Percentiles rank a stretch among this genome's conserved stretches.
These are phyloP conservation scores for Aureobasidium leucospermi DNA, from an alignment of 2,329 filamentous ascomycete species.

Conservation along the genomic window DNA sequence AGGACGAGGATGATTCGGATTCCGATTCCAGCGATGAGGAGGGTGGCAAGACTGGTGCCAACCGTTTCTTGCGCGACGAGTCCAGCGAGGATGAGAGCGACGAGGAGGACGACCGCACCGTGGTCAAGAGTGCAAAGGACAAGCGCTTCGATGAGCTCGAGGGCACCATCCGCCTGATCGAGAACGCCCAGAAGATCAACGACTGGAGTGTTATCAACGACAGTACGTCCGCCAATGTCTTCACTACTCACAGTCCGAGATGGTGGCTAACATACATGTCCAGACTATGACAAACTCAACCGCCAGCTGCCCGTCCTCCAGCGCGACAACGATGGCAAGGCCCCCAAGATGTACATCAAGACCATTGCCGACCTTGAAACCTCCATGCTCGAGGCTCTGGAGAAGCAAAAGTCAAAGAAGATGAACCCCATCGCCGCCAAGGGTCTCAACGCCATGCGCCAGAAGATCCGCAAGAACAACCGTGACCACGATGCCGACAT, in stretches of 20 bases:
- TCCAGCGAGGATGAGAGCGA: slow-evolving; percentile 74
- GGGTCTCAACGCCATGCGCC: slow-evolving; percentile 93
- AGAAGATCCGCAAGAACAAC: slow-evolving; percentile 98
- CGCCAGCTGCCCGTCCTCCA: slow-evolving; percentile 36
- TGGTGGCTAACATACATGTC: not conserved
- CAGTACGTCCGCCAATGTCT: not conserved
- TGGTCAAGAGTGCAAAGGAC: slow-evolving; percentile 96
- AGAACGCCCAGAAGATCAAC: slow-evolving; percentile 95
- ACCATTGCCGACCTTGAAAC: slow-evolving; percentile 90
- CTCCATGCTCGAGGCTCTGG: slow-evolving; percentile 83
- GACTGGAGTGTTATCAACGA: slow-evolving; percentile 81
- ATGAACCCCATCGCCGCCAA: slow-evolving; percentile 96
- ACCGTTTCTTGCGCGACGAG: slow-evolving; percentile 70
- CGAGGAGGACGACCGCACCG: slow-evolving; percentile 75
- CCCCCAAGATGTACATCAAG: slow-evolving; percentile 88
- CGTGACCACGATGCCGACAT: slow-evolving; percentile 87
- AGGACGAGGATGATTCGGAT: slow-evolving; percentile 28
- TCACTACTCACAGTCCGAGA: not conserved
- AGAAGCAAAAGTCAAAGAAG: slow-evolving; percentile 97
- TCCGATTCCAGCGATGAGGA: slow-evolving; percentile 42
- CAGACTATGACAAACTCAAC: slow-evolving; percentile 57
- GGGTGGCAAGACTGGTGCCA: slow-evolving; percentile 61
- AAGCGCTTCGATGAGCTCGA: slow-evolving; percentile 94
- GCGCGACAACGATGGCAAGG: slow-evolving; percentile 59
- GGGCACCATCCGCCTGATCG: slow-evolving; percentile 78